Percentiles rank a stretch among this genome's conserved stretches.
Evolutionary conservation across 345 rosid species (phyloP).

Genomic region (Eucalyptus brandiana): DNA sequence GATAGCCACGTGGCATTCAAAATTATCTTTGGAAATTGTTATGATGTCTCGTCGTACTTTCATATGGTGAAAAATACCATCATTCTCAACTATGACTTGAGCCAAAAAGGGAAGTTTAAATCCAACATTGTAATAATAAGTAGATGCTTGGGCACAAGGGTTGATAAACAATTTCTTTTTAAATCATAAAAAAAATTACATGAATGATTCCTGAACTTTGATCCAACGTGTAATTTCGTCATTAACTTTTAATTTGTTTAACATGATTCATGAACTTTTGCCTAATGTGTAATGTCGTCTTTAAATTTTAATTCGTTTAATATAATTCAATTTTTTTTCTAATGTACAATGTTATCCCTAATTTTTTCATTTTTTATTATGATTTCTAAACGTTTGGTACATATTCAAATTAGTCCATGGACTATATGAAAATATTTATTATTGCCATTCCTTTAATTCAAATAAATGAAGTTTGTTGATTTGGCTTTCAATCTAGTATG

Average conservation of each 20-base stretch:
- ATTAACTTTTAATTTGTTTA: fast-evolving
- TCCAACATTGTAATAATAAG: no score
- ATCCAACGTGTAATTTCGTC: fast-evolving
- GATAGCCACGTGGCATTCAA: no score
- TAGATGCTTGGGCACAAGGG: no score
- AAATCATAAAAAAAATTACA: no score
- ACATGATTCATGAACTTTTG: fast-evolving
- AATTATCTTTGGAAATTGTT: no score
- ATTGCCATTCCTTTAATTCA: not conserved
- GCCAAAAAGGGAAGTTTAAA: no score
- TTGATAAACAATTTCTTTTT: no score
- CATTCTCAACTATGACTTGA: no score
- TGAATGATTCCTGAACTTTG: no score
- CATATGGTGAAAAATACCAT: fast-evolving
- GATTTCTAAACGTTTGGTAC: fast-evolving
- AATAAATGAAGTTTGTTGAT: not conserved
- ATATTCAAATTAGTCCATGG: fast-evolving
- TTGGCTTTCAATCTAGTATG: fast-evolving
- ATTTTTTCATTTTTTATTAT: no score
- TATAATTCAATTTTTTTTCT: fast-evolving
- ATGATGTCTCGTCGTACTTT: fast-evolving
- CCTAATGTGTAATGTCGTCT: fast-evolving
- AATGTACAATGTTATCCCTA: fast-evolving
- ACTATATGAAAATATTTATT: not conserved
- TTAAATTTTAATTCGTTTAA: fast-evolving